These are phyloP conservation scores for Cyclotella choctawhatcheeana DNA, from an alignment of 108 stramenopile genomes.

Conservation along the genomic window DNA sequence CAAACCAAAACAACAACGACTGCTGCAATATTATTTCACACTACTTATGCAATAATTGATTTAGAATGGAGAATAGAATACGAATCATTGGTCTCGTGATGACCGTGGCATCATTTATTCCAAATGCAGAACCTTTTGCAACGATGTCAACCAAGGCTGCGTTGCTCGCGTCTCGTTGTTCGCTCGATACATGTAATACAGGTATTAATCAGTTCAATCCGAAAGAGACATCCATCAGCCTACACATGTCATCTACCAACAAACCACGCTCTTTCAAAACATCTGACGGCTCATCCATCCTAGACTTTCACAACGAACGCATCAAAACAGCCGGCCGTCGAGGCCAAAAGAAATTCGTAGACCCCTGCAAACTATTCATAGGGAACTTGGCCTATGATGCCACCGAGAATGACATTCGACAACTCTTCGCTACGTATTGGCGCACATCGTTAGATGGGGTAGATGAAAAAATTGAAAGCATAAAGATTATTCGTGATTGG, in stretches of 20 bases:
- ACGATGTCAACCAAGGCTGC: background rate
- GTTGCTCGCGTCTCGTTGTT: background rate
- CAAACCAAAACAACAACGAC: too few relatives aligned
- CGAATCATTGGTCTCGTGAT: background rate
- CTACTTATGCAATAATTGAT: too few relatives aligned
- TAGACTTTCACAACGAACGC: conserved; percentile 47
- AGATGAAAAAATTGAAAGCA: conserved; percentile 42
- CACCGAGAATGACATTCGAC: conserved; percentile 57
- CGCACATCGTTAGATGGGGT: conserved; percentile 57
- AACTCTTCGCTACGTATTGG: conserved; percentile 51
- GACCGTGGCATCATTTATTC: background rate
- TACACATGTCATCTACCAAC: conserved; percentile 32
- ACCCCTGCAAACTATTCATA: conserved; percentile 66
- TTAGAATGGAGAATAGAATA: background rate
- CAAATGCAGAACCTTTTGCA: background rate
- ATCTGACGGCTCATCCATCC: conserved; percentile 27
- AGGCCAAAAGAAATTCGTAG: conserved; percentile 74
- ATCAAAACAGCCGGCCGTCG: conserved; percentile 62
- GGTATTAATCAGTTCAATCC: background rate
- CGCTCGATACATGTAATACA: too few relatives aligned
- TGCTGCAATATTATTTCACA: background rate
- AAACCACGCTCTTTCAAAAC: conserved; percentile 39
- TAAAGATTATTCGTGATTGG: conserved; percentile 80
- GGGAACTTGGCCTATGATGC: conserved; percentile 55
- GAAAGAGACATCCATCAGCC: background rate